Evolutionary conservation across 345 rosid species (phyloP), one percentile per base, ranked within the genome.

Genomic region (Lepidium aucheri): DNA sequence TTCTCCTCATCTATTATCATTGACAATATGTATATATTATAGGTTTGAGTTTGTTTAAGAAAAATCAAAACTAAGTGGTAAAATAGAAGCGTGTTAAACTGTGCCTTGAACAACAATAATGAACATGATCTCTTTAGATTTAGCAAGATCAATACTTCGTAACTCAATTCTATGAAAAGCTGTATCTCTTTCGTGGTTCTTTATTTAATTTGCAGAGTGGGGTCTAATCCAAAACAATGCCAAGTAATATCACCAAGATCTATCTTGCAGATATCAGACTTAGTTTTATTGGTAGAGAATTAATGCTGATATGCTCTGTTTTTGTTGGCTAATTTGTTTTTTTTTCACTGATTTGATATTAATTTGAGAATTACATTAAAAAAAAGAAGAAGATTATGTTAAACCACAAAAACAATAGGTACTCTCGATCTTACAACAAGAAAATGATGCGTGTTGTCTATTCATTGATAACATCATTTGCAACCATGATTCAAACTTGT

Each of bases 171-270:
- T 53, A 13, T 65, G 18, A 16, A 52, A 65, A 43, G 53, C 22
- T 43, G 9, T 4, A 9, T 86, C 8, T 22, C 66, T 49, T 4
- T 49, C 3, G 11, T 50, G 20, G 38, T 41, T 41, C 14, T 26
- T 58, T 58, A 24, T 58, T 36, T 24, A 1, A 24, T 1, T 24
- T 24, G 26, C 26, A 24, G 26, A 24, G 26, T 24, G 26, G 4
- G 26, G 4, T 3, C 4, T 24, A 3, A 24, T 24, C 28, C 36
- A 28, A 36, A 17, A 11, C 9, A 34, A 18, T 81, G 71, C 88
- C 91, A 85, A n/a, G 83, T 87, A 24, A 85, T 72, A 71, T 76
- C 7, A 80, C 60, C 11, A 82, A 80, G 82, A 84, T 83, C 74
- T 72, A 84, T 83, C 74, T 72, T 68, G 59, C 84, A 84, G 32